Percentiles rank a stretch among this genome's conserved stretches.
Evolutionary conservation across 2,329 filamentous ascomycete genomes (phyloP).

Genomic region (Aspergillus aculeatus): DNA sequence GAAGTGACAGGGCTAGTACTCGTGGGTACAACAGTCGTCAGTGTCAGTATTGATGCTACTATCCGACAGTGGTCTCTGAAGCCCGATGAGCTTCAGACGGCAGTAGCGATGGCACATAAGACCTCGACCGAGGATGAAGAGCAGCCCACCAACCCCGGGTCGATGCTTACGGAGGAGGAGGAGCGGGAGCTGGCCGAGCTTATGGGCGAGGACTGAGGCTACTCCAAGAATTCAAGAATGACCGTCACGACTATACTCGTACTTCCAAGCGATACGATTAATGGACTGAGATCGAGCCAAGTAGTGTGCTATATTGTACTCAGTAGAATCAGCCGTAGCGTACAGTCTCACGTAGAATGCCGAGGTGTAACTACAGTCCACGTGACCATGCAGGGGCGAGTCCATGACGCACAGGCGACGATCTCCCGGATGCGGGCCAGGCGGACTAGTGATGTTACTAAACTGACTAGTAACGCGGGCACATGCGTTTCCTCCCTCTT

Average conservation of each 20-base stretch:
- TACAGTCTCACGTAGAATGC: too few relatives aligned
- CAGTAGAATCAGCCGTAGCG: too few relatives aligned
- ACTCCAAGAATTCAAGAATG: not conserved
- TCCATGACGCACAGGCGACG: constrained; percentile 34
- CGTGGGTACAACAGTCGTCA: constrained; percentile 62
- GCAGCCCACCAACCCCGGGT: constrained; percentile 48
- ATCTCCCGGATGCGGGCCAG: constrained; percentile 29
- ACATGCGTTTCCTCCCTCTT: constrained; percentile 11
- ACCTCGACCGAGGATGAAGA: constrained; percentile 49
- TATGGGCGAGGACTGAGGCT: constrained; percentile 65
- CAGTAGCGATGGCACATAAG: constrained; percentile 50
- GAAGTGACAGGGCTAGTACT: constrained; percentile 82
- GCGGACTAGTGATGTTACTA: not conserved
- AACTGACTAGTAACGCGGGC: constrained; percentile 3
- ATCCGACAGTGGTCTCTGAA: constrained; percentile 78
- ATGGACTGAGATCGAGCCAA: not conserved
- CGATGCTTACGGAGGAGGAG: constrained; percentile 77
- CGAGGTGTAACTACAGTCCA: constrained; percentile 7
- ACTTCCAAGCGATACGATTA: not conserved
- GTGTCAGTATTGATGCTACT: constrained; percentile 86
- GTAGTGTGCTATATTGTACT: too few relatives aligned
- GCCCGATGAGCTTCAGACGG: constrained; percentile 58
- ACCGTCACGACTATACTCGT: not conserved
- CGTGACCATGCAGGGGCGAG: constrained; percentile 27
- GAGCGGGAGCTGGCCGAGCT: constrained; percentile 89